Base-by-base conservation (phyloP, 2,329 filamentous ascomycete genomes). In the Trichoderma atrobrunneum region DNA sequence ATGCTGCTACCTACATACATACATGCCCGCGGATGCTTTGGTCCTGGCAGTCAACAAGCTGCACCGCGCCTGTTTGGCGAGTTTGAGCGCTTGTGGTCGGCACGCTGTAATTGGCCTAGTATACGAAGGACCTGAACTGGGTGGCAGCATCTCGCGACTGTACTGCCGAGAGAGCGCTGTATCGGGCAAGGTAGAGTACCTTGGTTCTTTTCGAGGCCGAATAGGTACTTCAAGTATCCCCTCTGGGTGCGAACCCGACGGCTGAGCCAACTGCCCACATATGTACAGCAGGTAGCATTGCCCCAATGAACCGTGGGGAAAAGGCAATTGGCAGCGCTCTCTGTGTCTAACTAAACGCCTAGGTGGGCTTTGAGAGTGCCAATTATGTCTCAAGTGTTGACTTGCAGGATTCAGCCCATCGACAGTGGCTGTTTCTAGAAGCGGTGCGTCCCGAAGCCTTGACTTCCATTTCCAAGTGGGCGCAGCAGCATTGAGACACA, bases 381-480 rank as follows among this genome's bases (percentile, higher is more conserved):
- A n/a, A 24, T 24, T 12, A 30, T 51, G 65, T 39, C 54, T 68
- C 28, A 30, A 8, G 7, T 30, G 24, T 43, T 12, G 56, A 12
- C 48, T 6, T 54, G 65, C 12, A 68, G 65, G 65, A 68, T 68
- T 48, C 56, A 59, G 65, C 65, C 54, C 36, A 32, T 60, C 26
- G 18, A 32, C 36, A 68, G 65, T 68, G 54, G 56, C 54, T 60
- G 65, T 68, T 68, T 68, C 65, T 68, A 68, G 65, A 68, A 68
- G 65, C 65, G 65, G 65, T 68, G 65, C 65, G 65, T 68, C 65
- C 65, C 65, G 65, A 68, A 60, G 56, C 54, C 65, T 32, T 26
- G 32, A 16, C 65, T 68, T 60, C 65, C 65, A 54, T 67, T 54
- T 54, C 43, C 12, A 66, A 54, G 43, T 66, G 63, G 63, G 63